A percentile compares a stretch with the other conserved stretches of the same genome.
Conservation (phyloP, 1,139 yeast genomes). For the Williopsis jadinii region DNA sequence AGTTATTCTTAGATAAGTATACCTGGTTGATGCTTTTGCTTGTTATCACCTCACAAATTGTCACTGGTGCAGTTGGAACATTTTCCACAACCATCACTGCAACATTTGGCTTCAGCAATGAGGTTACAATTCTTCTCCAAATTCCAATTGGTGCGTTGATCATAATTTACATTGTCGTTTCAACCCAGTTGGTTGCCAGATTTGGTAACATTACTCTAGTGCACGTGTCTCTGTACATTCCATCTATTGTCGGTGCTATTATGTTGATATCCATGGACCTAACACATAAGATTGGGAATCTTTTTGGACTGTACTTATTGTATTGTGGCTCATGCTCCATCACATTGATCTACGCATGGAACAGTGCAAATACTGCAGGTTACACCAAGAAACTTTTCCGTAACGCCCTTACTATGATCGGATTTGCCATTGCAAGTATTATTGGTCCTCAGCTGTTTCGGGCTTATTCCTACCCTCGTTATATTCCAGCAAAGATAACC, state of each 20-base stretch:
- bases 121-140: constrained; percentile 41
- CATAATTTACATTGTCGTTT: constrained; percentile 28
- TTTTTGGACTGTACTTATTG: constrained; percentile 35
- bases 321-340: constrained; percentile 24
- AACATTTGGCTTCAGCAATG: constrained; percentile 29
- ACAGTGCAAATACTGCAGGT: constrained; percentile 31
- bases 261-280: constrained; percentile 28
- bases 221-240: constrained; percentile 31
- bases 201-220: constrained; percentile 6
- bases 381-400: constrained; percentile 36
- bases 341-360: constrained; percentile 35
- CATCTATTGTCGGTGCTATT: constrained; percentile 37
- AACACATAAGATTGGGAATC: constrained; percentile 31
- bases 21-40: constrained; percentile 34
- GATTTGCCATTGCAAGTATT: constrained; percentile 33
- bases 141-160: constrained; percentile 42
- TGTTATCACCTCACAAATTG: constrained; percentile 29
- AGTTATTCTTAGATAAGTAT: constrained; percentile 37
- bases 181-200: constrained; percentile 24
- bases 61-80: constrained; percentile 31
- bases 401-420: constrained; percentile 35
- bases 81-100: constrained; percentile 30
- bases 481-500: constrained; percentile 24
- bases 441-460: constrained; percentile 40
- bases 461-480: constrained; percentile 33